Percentiles rank a stretch among this genome's conserved stretches.
phyloP scores from a whole-genome alignment of 495 filamentous ascomycete species.

The Penicillium paradoxum region DNA sequence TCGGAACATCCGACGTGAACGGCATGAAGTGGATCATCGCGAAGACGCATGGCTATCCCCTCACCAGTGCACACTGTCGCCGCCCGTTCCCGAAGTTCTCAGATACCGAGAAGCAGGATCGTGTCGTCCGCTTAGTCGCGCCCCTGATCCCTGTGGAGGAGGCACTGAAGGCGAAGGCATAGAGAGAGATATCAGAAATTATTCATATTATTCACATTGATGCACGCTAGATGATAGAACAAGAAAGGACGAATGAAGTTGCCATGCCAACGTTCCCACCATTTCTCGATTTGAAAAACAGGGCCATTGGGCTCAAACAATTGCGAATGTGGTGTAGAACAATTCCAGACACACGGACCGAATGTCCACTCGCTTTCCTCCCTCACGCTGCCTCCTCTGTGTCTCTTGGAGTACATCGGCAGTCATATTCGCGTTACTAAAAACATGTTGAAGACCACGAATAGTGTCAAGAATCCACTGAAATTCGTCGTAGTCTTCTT shows the following conservation, averaged over 20 bases:
- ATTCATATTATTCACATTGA: neutral
- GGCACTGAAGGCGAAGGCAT: conserved; percentile 1
- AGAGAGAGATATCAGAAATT: neutral
- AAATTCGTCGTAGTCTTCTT: conserved; percentile 31
- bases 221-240: neutral
- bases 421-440: conserved; percentile 36
- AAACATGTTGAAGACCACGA: conserved; percentile 33
- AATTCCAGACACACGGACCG: conserved; percentile 30
- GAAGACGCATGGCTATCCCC: conserved; percentile 33
- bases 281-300: neutral
- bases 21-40: conserved; percentile 41
- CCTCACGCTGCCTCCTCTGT: conserved; percentile 34
- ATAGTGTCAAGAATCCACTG: conserved; percentile 36
- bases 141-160: neutral
- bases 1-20: conserved; percentile 39
- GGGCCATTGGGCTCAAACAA: conserved; percentile 21
- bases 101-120: conserved; percentile 24
- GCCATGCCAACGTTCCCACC: neutral
- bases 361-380: conserved; percentile 37
- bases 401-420: conserved; percentile 38
- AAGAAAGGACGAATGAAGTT: neutral
- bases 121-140: neutral
- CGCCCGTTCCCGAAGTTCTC: conserved; percentile 36
- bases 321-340: conserved; percentile 34
- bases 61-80: conserved; percentile 31